Conservation (phyloP, 495 filamentous ascomycete genomes). For the Parachaetomium inaequale region DNA sequence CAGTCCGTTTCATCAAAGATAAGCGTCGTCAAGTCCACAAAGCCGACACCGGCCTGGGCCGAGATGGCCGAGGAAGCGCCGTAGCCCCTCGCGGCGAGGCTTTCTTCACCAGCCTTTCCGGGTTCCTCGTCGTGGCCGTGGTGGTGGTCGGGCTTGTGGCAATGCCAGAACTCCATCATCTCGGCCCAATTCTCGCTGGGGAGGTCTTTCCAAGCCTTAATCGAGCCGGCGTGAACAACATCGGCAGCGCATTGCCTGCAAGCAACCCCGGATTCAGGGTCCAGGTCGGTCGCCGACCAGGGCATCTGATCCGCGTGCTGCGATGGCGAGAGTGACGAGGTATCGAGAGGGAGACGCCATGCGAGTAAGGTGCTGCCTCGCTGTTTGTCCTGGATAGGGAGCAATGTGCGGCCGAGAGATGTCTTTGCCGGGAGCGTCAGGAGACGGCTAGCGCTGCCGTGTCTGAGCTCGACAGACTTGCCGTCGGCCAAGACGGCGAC, state of each 20-base stretch:
- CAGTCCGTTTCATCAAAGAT: conserved; percentile 65
- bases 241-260: conserved; percentile 60
- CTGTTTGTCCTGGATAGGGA: conserved; percentile 30
- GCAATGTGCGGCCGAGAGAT: conserved; percentile 33
- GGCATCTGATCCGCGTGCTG: conserved; percentile 44
- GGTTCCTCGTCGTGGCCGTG: conserved; percentile 25
- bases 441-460: conserved; percentile 50
- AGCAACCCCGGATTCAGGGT: conserved; percentile 47
- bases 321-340: conserved; percentile 26
- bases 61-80: conserved; percentile 66
- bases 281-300: conserved; percentile 70
- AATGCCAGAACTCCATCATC: conserved; percentile 99
- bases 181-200: conserved; percentile 98
- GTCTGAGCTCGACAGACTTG: conserved; percentile 48
- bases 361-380: conserved; percentile 50
- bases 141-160: conserved; percentile 70
- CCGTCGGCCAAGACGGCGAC: conserved; percentile 51
- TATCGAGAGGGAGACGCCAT: conserved; percentile 62
- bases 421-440: conserved; percentile 67
- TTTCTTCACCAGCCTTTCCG: conserved; percentile 38
- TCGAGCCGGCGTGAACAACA: conserved; percentile 41
- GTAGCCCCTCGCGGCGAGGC: conserved; percentile 63
- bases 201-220: conserved; percentile 83
- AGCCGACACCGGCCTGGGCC: conserved; percentile 60
- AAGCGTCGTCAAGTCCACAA: conserved; percentile 78